Evolutionary conservation across 768 basidiomycete genomes (phyloP).

Genomic region (Macrocybe gigantea): DNA sequence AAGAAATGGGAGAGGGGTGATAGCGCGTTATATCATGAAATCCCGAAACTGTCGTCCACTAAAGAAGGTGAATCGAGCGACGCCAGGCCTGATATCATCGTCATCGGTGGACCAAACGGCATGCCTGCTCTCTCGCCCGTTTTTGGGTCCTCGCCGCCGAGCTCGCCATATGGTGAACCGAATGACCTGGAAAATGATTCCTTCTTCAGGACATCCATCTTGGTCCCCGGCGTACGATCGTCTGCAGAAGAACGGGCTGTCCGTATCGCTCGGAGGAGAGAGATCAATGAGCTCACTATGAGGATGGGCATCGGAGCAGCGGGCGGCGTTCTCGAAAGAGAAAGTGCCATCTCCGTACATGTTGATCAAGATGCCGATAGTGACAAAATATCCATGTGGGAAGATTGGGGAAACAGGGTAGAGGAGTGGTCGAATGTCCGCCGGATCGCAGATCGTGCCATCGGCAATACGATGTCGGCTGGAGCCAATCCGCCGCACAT

Average conservation of each 20-base stretch:
- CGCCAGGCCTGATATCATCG: conserved; percentile 38
- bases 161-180: conserved; percentile 13
- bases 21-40: conserved; percentile 49
- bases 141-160: conserved; percentile 14
- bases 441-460: conserved; percentile 69
- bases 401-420: conserved; percentile 65
- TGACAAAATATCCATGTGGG: conserved; percentile 34
- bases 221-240: conserved; percentile 62
- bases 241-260: conserved; percentile 44
- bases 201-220: conserved; percentile 63
- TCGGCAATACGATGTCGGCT: conserved; percentile 56
- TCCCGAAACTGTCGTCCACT: conserved; percentile 45
- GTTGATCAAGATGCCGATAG: conserved; percentile 1
- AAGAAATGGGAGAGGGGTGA: conserved; percentile 72
- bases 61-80: conserved; percentile 31
- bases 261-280: conserved; percentile 57
- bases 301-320: conserved; percentile 78
- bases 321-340: conserved; percentile 55
- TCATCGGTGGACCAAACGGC: conserved; percentile 38
- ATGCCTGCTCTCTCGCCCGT: conserved; percentile 30
- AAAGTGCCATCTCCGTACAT: conserved; percentile 21
- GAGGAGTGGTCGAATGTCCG: conserved; percentile 68
- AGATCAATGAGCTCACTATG: conserved; percentile 78
- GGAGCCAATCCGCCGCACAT: conserved; percentile 11
- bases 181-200: conserved; percentile 22